Percentiles rank a stretch among this genome's conserved stretches.
Evolutionary conservation across 768 basidiomycete species (phyloP).

Genomic region (Lactarius trivialis): DNA sequence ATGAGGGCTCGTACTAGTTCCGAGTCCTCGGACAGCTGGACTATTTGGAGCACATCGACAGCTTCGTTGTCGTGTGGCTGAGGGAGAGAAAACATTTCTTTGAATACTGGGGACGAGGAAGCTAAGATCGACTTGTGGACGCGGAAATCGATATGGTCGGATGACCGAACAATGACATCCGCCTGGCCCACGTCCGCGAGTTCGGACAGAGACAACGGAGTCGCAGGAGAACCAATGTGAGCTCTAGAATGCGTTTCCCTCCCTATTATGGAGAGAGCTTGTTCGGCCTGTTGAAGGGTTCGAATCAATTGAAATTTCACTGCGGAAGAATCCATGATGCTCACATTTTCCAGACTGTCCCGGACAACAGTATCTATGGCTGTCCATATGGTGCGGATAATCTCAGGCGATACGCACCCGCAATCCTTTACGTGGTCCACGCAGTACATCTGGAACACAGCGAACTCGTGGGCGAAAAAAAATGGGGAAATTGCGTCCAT

Average conservation of each 20-base stretch:
- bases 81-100: conserved; percentile 7
- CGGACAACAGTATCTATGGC: neutral
- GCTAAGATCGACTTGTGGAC: conserved; percentile 40
- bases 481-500: too few species aligned
- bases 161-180: conserved; percentile 38
- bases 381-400: neutral
- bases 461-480: neutral
- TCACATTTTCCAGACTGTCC: neutral
- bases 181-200: conserved; percentile 21
- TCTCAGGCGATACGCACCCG: neutral
- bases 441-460: neutral
- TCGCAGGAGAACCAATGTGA: too few species aligned
- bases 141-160: conserved; percentile 39
- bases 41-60: neutral
- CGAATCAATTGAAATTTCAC: neutral
- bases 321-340: neutral
- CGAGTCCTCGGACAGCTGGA: neutral
- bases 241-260: neutral
- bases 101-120: conserved; percentile 38
- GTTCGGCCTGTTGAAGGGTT: neutral
- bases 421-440: neutral
- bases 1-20: neutral
- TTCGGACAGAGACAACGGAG: neutral
- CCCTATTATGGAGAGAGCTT: neutral
- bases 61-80: neutral